Conservation (phyloP, 208 protist genomes). For the Leptomonas pyrrhocoris region DNA sequence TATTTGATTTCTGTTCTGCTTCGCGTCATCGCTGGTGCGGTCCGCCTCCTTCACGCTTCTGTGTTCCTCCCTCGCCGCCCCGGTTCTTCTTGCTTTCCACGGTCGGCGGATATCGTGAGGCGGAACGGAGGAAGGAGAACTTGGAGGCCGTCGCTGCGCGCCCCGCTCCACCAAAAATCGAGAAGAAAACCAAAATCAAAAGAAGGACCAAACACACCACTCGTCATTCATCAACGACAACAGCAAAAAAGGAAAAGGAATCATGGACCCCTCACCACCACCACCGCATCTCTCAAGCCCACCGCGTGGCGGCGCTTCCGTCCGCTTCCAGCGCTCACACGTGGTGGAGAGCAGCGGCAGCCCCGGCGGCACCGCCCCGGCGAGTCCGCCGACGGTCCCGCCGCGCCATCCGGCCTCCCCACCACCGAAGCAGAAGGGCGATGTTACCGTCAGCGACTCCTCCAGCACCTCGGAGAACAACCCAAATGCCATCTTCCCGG, state of each 20-base stretch:
- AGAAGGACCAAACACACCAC: no score
- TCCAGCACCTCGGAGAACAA: constrained; percentile 8
- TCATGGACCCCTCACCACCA: constrained; percentile 4
- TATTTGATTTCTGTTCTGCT: no score
- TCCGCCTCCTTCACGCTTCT: no score
- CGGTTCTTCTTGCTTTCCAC: no score
- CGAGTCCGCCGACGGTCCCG: background rate
- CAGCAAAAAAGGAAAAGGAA: background rate
- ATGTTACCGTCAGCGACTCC: constrained; percentile 10
- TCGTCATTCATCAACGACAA: no score
- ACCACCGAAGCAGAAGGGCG: background rate
- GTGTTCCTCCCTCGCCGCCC: no score
- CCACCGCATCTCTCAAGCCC: constrained; percentile 6
- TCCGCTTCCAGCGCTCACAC: constrained; percentile 19
- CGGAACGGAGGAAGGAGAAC: no score
- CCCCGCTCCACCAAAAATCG: no score
- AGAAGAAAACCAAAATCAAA: no score
- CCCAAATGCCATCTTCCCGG: constrained; percentile 9
- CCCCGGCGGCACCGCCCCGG: background rate
- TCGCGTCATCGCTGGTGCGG: no score
- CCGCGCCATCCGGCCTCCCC: background rate
- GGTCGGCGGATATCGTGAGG: no score
- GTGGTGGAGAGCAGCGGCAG: background rate
- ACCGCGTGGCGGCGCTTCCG: background rate
- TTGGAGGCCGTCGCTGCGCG: no score